A percentile compares a stretch with the other conserved stretches of the same genome.
Evolutionary conservation across 2,329 filamentous ascomycete species (phyloP).

Genomic region (Clarireedia monteithiana): DNA sequence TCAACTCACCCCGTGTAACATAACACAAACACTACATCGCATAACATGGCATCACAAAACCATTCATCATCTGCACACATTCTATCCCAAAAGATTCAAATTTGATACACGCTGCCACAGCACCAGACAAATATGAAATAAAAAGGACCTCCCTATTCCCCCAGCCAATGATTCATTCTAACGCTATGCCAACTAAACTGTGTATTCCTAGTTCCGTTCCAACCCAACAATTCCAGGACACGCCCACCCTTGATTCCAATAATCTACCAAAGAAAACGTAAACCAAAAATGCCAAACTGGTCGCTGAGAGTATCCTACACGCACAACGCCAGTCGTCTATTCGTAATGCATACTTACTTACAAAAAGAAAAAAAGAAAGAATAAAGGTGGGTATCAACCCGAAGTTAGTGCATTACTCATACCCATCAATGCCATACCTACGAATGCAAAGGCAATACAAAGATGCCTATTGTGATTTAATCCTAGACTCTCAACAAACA

Average conservation of each 20-base stretch:
- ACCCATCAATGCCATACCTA: slow-evolving; percentile 82
- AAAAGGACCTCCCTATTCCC: too few relatives aligned
- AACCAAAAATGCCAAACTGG: not conserved
- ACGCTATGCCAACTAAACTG: too few relatives aligned
- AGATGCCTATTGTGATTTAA: slow-evolving; percentile 72
- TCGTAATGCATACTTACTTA: slow-evolving; percentile 1
- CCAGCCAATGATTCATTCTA: too few relatives aligned
- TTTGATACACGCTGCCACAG: too few relatives aligned
- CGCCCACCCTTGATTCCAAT: not conserved
- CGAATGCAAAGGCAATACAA: slow-evolving; percentile 73
- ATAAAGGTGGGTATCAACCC: not conserved
- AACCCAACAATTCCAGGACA: too few relatives aligned
- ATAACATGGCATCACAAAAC: too few relatives aligned
- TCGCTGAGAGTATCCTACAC: slow-evolving; percentile 1
- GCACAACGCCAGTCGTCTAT: not conserved
- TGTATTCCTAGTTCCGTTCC: too few relatives aligned
- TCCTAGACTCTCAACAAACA: slow-evolving; percentile 80
- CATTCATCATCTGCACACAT: too few relatives aligned
- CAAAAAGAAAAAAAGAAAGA: not conserved
- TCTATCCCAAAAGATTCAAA: too few relatives aligned
- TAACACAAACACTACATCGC: too few relatives aligned
- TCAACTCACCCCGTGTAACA: too few relatives aligned
- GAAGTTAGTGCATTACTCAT: slow-evolving; percentile 79
- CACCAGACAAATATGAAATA: too few relatives aligned
- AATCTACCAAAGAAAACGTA: not conserved